Evolutionary conservation across 441 rosid species (phyloP).

Genomic region (Gossypium aridum): DNA sequence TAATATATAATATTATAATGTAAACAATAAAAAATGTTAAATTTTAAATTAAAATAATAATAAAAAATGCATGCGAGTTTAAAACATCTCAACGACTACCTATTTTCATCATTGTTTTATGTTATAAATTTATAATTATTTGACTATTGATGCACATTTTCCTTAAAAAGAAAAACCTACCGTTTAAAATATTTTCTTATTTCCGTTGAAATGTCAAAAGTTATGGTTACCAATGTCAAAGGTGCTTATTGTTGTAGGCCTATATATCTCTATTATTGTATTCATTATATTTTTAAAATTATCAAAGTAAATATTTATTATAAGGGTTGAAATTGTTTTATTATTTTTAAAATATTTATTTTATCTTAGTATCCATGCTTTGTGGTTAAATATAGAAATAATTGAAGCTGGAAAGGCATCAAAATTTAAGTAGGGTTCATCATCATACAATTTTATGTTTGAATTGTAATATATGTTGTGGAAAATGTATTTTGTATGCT

Average conservation of each 20-base stretch:
- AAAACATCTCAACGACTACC: no score
- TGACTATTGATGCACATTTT: not conserved
- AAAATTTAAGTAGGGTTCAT: not conserved
- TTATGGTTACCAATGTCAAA: not conserved
- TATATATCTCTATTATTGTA: not conserved
- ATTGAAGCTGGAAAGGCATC: not conserved
- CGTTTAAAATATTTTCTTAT: not conserved
- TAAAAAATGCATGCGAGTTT: no score
- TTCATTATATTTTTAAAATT: no score
- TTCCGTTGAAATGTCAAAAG: not conserved
- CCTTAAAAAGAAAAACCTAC: not conserved
- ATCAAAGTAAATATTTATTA: no score
- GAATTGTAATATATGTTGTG: not conserved
- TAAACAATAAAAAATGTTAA: no score
- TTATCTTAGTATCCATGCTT: not conserved
- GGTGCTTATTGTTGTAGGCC: not conserved
- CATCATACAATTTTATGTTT: not conserved
- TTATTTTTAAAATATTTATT: no score
- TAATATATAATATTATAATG: no score
- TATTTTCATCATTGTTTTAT: not conserved
- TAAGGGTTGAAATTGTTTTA: no score
- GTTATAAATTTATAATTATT: not conserved
- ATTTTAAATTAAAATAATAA: no score
- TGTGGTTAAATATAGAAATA: no score
- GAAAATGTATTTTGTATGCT: conserved; percentile 11